Evolutionary conservation across 208 protist genomes (phyloP).

Genomic region (Trypanosoma caninum): DNA sequence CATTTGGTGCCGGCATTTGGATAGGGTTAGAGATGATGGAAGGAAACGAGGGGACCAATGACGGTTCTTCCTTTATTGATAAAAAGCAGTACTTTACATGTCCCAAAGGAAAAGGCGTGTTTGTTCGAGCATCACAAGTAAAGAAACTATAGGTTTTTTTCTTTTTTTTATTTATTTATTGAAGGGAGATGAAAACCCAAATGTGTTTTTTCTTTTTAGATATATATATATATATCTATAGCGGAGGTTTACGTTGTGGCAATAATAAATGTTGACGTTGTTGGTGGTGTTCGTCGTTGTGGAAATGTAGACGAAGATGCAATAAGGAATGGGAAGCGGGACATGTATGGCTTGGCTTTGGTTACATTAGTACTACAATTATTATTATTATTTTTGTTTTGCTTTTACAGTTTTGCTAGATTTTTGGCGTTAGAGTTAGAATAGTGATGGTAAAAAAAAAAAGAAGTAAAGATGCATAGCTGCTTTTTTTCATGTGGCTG

Average conservation of each 20-base stretch:
- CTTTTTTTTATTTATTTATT: not conserved
- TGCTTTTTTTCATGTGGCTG: conserved; percentile 1
- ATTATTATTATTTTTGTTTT: too few species aligned
- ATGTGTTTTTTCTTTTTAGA: conserved; percentile 5
- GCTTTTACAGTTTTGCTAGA: too few species aligned
- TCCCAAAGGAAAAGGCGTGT: conserved; percentile 86
- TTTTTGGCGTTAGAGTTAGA: conserved; percentile 18
- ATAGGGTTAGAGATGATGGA: conserved; percentile 90
- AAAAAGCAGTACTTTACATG: conserved; percentile 90
- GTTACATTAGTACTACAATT: too few species aligned
- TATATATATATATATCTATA: too few species aligned
- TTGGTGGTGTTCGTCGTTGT: too few species aligned
- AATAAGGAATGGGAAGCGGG: too few species aligned
- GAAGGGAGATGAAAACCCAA: not conserved
- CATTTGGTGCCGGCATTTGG: conserved; percentile 84
- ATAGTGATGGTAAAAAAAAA: not conserved
- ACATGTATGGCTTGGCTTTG: too few species aligned
- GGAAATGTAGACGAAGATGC: too few species aligned
- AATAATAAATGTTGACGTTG: too few species aligned
- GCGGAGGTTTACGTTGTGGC: too few species aligned
- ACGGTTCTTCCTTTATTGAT: conserved; percentile 89
- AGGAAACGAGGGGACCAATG: conserved; percentile 86
- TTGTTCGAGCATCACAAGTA: conserved; percentile 86
- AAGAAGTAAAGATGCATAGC: not conserved
- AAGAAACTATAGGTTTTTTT: conserved; percentile 43